These are phyloP conservation scores for Ustilago bromivora DNA, from an alignment of 1,284 basidiomycete genomes.

Conservation along the genomic window DNA sequence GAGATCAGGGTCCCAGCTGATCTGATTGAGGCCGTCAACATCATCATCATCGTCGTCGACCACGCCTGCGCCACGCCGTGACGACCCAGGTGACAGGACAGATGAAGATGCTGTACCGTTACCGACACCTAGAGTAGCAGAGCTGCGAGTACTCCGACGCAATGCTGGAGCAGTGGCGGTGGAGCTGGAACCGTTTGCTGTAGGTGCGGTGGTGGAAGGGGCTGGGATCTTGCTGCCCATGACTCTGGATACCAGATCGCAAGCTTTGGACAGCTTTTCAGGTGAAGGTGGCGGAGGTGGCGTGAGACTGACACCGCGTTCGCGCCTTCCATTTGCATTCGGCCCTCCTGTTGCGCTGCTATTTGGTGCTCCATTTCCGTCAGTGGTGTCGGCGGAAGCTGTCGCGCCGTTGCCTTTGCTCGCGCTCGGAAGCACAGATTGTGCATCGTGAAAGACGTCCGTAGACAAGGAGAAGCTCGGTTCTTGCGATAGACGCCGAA, in stretches of 20 bases:
- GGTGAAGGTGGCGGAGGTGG: slow-evolving; percentile 34
- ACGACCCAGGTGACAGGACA: neutral
- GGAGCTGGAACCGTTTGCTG: neutral
- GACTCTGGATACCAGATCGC: slow-evolving; percentile 33
- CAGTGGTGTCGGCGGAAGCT: neutral
- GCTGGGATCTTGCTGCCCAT: slow-evolving; percentile 23
- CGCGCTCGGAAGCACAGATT: neutral
- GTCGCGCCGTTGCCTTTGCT: neutral
- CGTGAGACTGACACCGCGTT: slow-evolving; percentile 30
- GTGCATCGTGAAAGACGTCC: neutral
- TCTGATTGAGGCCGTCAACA: neutral
- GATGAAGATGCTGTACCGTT: slow-evolving; percentile 3
- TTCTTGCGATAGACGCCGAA: slow-evolving; percentile 22
- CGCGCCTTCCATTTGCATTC: neutral
- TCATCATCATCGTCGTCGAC: slow-evolving; percentile 14
- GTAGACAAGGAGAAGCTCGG: slow-evolving; percentile 12
- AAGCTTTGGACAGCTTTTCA: slow-evolving; percentile 37
- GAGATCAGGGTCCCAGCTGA: slow-evolving; percentile 56
- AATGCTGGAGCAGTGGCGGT: neutral
- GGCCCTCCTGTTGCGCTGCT: neutral
- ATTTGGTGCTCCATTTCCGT: neutral
- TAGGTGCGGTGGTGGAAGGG: neutral
- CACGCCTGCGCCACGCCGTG: neutral
- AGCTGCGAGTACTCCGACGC: slow-evolving; percentile 18
- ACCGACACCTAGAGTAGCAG: slow-evolving; percentile 21